Evolutionary conservation across 2,329 filamentous ascomycete genomes (phyloP).

Genomic region (Fusarium haematococcum): DNA sequence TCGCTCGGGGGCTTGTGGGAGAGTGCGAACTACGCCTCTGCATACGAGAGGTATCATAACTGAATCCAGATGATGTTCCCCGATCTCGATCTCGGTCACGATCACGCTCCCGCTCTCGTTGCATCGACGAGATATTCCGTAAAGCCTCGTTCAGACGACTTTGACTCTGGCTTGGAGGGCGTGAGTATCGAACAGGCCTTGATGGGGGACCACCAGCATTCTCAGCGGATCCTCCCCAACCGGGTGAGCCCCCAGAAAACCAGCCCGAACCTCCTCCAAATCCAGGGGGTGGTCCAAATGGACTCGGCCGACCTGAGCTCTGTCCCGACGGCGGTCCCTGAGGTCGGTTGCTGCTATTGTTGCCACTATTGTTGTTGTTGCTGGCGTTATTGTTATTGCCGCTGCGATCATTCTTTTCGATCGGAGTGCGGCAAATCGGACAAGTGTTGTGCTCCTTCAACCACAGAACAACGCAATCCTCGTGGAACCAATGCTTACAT

Average conservation of each 20-base stretch:
- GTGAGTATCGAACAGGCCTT: slow-evolving; percentile 33
- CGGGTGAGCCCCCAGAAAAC: slow-evolving; percentile 4
- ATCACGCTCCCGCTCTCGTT: slow-evolving; percentile 43
- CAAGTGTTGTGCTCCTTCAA: slow-evolving; percentile 92
- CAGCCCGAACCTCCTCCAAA: slow-evolving; percentile 9
- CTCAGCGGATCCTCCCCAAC: slow-evolving; percentile 7
- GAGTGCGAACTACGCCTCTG: slow-evolving; percentile 55
- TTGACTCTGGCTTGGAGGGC: slow-evolving; percentile 45
- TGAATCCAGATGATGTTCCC: slow-evolving; percentile 41
- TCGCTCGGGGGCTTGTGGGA: slow-evolving; percentile 50
- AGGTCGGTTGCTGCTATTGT: slow-evolving; percentile 19
- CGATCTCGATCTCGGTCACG: slow-evolving; percentile 37
- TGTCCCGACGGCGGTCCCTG: slow-evolving; percentile 24
- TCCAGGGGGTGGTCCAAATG: slow-evolving; percentile 11
- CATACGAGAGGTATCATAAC: slow-evolving; percentile 50
- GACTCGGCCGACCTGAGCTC: slow-evolving; percentile 16
- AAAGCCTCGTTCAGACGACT: slow-evolving; percentile 48
- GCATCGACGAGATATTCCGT: slow-evolving; percentile 45
- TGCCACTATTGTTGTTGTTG: slow-evolving; percentile 3
- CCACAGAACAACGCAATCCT: slow-evolving; percentile 84
- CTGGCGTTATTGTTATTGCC: slow-evolving; percentile 33
- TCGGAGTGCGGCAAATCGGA: slow-evolving; percentile 78
- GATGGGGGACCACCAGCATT: slow-evolving; percentile 7
- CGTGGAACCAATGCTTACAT: slow-evolving; percentile 95
- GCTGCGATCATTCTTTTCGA: slow-evolving; percentile 54